A percentile compares a stretch with the other conserved stretches of the same genome.
phyloP scores from a whole-genome alignment of 768 basidiomycete species.

The Mrakia hoshinonis region DNA sequence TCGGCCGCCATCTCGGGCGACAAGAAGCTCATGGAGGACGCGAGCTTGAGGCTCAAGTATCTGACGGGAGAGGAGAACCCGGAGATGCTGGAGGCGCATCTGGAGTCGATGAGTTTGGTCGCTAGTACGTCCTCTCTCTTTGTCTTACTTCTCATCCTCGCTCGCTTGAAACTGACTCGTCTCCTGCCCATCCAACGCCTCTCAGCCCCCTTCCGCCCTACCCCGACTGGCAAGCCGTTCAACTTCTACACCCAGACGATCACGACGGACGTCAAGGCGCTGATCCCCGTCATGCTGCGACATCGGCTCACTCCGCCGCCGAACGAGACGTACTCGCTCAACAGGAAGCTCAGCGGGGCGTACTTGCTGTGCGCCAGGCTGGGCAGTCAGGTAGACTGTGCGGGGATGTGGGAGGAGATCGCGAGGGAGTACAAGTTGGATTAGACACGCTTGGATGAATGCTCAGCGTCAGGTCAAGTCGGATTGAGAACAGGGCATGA shows the following conservation, averaged over 20 bases:
- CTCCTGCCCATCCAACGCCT: neutral
- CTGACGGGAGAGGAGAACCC: conserved; percentile 79
- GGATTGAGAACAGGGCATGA: no score
- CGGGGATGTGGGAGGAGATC: conserved; percentile 64
- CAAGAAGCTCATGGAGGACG: conserved; percentile 55
- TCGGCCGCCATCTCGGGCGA: conserved; percentile 65
- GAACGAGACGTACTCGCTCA: conserved; percentile 85
- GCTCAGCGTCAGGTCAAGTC: no score
- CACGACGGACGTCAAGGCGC: conserved; percentile 51
- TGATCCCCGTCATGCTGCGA: conserved; percentile 82
- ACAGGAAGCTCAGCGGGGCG: conserved; percentile 51
- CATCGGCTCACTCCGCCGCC: conserved; percentile 87
- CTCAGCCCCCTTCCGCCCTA: conserved; percentile 23
- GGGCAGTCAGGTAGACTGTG: conserved; percentile 63
- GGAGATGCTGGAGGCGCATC: conserved; percentile 30
- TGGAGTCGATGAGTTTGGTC: conserved; percentile 26
- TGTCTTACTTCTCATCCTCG: neutral
- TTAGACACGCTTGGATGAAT: no score
- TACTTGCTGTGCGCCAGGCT: conserved; percentile 51
- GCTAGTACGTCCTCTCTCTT: conserved; percentile 11
- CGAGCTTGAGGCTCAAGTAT: conserved; percentile 77
- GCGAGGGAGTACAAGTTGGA: conserved; percentile 43
- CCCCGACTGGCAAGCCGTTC: neutral
- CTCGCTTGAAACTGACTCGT: neutral
- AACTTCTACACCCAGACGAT: conserved; percentile 25